Evolutionary conservation across 139 green algal species (phyloP).

Genomic region (Micractinium conductrix): DNA sequence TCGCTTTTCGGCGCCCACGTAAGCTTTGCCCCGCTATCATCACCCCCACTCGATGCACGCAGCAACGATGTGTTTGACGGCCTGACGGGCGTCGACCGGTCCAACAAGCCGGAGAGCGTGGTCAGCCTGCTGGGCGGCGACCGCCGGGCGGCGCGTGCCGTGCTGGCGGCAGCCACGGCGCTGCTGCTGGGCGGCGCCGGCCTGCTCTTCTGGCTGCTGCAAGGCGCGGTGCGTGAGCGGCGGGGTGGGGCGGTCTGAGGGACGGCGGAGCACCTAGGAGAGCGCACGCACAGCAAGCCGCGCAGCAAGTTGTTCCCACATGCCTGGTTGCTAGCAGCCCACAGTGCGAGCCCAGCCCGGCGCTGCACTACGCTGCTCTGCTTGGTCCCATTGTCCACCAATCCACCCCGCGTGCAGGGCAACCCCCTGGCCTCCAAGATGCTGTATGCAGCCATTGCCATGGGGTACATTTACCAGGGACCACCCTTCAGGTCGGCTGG

Average conservation of each 20-base stretch:
- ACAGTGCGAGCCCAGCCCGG: background rate
- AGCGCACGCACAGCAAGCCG: background rate
- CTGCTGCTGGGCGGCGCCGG: slow-evolving; percentile 61
- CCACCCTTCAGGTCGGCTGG: slow-evolving; percentile 90
- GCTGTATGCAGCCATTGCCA: slow-evolving; percentile 81
- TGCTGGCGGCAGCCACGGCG: slow-evolving; percentile 53
- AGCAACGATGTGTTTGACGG: slow-evolving; percentile 98
- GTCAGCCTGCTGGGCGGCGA: slow-evolving; percentile 88
- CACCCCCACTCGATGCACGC: background rate
- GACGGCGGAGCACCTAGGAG: background rate
- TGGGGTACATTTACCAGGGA: slow-evolving; percentile 97
- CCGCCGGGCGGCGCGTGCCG: slow-evolving; percentile 1
- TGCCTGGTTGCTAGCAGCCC: background rate
- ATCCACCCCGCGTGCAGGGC: slow-evolving; percentile 19
- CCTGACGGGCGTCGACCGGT: slow-evolving; percentile 86
- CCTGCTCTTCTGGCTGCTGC: slow-evolving; percentile 55
- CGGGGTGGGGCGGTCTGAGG: background rate
- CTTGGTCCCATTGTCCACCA: too few relatives aligned
- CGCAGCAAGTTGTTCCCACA: background rate
- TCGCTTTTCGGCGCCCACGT: too few relatives aligned
- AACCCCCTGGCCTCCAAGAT: slow-evolving; percentile 55
- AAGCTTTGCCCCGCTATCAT: background rate
- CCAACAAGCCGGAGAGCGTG: slow-evolving; percentile 90
- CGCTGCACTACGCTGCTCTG: too few relatives aligned
- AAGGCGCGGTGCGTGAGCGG: slow-evolving; percentile 26